Conservation (phyloP, 2,329 filamentous ascomycete genomes). For the Tolypocladium tundrense region DNA sequence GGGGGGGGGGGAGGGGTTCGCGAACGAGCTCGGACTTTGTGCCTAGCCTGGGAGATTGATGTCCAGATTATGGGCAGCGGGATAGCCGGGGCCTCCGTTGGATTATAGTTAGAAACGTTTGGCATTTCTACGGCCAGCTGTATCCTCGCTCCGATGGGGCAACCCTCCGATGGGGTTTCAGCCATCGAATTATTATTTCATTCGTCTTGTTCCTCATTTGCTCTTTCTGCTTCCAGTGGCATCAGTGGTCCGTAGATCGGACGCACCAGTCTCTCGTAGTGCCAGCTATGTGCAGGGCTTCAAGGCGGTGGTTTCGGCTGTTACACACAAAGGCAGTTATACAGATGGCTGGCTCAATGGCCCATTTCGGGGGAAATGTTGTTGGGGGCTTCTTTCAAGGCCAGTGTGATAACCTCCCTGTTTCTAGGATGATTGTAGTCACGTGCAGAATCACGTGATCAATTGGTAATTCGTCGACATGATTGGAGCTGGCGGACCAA, state of each 20-base stretch:
- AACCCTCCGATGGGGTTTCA: not conserved
- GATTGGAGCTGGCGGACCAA: not conserved
- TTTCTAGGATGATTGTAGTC: not conserved
- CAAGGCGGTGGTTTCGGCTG: conserved; percentile 4
- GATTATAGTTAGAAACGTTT: not conserved
- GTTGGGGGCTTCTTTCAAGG: no score
- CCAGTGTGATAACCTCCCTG: no score
- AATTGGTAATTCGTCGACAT: not conserved
- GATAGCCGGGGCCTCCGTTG: not conserved
- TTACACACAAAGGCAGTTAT: conserved; percentile 2
- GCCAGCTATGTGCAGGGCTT: conserved; percentile 7
- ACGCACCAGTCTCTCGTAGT: no score
- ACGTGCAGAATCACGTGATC: not conserved
- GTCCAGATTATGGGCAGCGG: not conserved
- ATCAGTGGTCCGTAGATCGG: no score
- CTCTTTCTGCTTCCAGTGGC: no score
- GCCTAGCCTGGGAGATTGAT: not conserved
- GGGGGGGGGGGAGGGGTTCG: not conserved
- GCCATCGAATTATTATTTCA: not conserved
- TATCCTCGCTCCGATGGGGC: not conserved
- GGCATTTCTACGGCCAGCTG: not conserved
- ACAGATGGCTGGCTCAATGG: conserved; percentile 12
- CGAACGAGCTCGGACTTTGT: not conserved
- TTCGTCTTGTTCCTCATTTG: not conserved
- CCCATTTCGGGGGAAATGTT: no score